Evolutionary conservation across 306 rosid species (phyloP).

Genomic region (Vicia faba): DNA sequence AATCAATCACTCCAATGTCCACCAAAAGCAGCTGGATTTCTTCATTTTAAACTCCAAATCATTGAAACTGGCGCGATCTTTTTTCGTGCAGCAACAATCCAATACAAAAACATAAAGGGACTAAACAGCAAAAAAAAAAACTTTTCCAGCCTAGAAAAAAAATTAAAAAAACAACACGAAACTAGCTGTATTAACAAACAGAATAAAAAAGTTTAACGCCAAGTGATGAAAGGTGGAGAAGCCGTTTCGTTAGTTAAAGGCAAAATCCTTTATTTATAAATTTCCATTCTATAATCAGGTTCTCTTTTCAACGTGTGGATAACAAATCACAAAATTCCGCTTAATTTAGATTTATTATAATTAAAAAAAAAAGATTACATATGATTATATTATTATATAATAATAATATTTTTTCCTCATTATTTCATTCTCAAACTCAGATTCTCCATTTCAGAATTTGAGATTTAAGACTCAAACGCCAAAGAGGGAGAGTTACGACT

Average conservation of each 20-base stretch:
- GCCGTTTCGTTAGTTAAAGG: neutral
- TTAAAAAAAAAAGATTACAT: neutral
- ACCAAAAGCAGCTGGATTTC: no score
- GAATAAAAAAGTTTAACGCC: no score
- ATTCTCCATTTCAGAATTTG: neutral
- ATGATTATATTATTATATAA: no score
- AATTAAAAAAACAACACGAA: neutral
- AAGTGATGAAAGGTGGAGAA: neutral
- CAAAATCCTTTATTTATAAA: neutral
- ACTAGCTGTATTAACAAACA: neutral
- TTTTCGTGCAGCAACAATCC: no score
- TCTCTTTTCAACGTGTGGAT: neutral
- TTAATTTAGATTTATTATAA: constrained; percentile 4
- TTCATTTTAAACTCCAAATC: no score
- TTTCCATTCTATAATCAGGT: neutral
- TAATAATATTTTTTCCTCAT: neutral
- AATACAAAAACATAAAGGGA: neutral
- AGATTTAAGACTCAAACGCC: neutral
- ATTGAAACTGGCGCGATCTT: no score
- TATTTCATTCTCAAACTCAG: neutral
- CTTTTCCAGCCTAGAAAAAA: neutral
- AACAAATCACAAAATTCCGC: neutral
- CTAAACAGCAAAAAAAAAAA: neutral
- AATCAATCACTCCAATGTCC: no score
- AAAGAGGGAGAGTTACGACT: constrained; percentile 16